phyloP scores from a whole-genome alignment of 2,329 filamentous ascomycete genomes.

The Botryotinia calthae region DNA sequence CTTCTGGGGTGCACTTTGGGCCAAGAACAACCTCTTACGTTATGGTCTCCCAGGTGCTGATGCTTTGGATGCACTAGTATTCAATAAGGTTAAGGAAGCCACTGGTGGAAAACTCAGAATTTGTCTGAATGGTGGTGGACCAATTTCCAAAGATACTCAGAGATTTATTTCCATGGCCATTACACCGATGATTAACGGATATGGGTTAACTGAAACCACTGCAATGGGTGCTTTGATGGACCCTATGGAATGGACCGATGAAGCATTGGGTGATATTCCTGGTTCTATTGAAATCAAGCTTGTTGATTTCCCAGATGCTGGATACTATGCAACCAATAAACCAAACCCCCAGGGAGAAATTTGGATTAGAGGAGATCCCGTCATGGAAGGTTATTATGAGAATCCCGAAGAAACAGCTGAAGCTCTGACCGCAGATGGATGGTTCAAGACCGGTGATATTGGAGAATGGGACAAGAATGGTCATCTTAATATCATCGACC shows the following conservation, averaged over 20 bases:
- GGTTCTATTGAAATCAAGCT: slow-evolving; percentile 84
- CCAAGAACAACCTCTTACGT: slow-evolving; percentile 58
- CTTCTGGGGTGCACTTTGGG: slow-evolving; percentile 67
- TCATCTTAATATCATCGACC: slow-evolving; percentile 84
- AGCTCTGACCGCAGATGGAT: slow-evolving; percentile 76
- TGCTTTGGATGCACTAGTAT: slow-evolving; percentile 78
- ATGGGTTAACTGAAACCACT: slow-evolving; percentile 90
- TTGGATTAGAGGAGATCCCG: slow-evolving; percentile 74
- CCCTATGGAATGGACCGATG: slow-evolving; percentile 78
- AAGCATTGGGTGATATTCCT: slow-evolving; percentile 74
- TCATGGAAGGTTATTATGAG: slow-evolving; percentile 77
- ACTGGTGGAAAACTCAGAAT: slow-evolving; percentile 87
- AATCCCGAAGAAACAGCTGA: slow-evolving; percentile 82
- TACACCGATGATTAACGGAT: slow-evolving; percentile 90
- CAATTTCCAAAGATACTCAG: slow-evolving; percentile 82
- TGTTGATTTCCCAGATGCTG: slow-evolving; percentile 84
- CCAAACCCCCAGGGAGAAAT: slow-evolving; percentile 87
- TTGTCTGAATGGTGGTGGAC: slow-evolving; percentile 91
- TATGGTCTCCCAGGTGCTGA: slow-evolving; percentile 63
- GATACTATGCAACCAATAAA: slow-evolving; percentile 67
- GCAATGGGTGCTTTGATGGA: slow-evolving; percentile 81
- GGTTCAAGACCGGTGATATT: slow-evolving; percentile 97
- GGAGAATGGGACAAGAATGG: slow-evolving; percentile 81
- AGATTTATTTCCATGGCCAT: slow-evolving; percentile 89
- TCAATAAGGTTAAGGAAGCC: slow-evolving; percentile 85